Conservation (phyloP, 441 rosid species). For the Melastoma candidum region DNA sequence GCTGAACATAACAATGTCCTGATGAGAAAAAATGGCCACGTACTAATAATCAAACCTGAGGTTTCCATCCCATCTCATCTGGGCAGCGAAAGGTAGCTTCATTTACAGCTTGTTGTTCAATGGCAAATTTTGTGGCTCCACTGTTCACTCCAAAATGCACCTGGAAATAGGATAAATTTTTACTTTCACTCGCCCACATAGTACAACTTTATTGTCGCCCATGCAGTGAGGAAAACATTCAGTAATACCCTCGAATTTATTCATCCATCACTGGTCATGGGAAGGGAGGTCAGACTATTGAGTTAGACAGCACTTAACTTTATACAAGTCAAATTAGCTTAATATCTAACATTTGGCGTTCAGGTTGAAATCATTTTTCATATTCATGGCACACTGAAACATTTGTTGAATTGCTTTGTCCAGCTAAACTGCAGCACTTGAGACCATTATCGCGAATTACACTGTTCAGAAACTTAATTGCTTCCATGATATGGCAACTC, state of each 20-base stretch:
- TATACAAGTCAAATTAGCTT: too few species aligned
- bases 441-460: background rate
- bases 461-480: background rate
- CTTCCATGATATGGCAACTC: constrained; percentile 14
- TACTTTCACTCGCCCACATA: background rate
- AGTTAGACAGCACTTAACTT: too few species aligned
- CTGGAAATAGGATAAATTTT: constrained; percentile 25
- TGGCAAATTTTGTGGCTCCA: constrained; percentile 77
- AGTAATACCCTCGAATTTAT: too few species aligned
- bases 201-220: background rate
- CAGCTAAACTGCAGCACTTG: too few species aligned
- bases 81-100: constrained; percentile 97
- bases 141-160: constrained; percentile 94
- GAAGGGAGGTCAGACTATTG: too few species aligned
- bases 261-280: too few species aligned
- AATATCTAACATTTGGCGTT: too few species aligned
- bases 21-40: background rate
- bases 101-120: constrained; percentile 88
- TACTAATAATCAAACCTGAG: constrained; percentile 55
- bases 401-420: too few species aligned
- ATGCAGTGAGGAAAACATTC: background rate
- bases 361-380: too few species aligned
- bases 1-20: background rate
- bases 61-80: constrained; percentile 98
- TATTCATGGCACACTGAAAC: too few species aligned